phyloP scores from a whole-genome alignment of 257 asterid genomes.

The Eustoma russellianum region DNA sequence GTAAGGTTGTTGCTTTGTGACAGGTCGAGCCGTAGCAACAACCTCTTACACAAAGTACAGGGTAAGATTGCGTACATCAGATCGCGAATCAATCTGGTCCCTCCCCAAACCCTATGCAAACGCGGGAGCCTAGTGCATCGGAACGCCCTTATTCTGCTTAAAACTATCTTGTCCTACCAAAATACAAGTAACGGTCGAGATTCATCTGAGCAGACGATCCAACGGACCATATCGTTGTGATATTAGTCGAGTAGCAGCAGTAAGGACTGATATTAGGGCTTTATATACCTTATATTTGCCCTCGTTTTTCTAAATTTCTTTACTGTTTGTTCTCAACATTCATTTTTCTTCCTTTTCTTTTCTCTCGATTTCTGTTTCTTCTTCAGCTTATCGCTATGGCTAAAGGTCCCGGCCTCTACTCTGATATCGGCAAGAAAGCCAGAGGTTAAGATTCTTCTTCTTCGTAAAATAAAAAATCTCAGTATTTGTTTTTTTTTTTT shows the following conservation, averaged over 20 bases:
- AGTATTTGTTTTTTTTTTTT: too few relatives aligned
- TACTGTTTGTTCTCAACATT: not conserved
- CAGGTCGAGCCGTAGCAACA: too few relatives aligned
- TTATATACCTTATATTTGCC: constrained; percentile 10
- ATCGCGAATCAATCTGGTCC: too few relatives aligned
- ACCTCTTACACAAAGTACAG: too few relatives aligned
- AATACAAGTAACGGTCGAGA: constrained; percentile 32
- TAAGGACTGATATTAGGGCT: constrained; percentile 37
- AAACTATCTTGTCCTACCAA: constrained; percentile 19
- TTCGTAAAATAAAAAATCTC: not conserved
- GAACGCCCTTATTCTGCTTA: too few relatives aligned
- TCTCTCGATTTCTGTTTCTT: not conserved
- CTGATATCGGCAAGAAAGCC: constrained; percentile 78
- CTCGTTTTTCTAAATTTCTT: not conserved
- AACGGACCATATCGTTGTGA: constrained; percentile 32
- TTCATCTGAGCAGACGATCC: not conserved
- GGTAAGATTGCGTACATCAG: too few relatives aligned
- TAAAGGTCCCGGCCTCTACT: constrained; percentile 91
- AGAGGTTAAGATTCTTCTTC: constrained; percentile 42
- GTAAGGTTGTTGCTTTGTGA: too few relatives aligned
- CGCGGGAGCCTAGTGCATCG: too few relatives aligned
- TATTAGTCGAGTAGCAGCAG: not conserved
- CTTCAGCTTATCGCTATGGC: constrained; percentile 35
- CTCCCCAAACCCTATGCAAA: too few relatives aligned
- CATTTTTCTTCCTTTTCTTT: not conserved